Evolutionary conservation across 495 filamentous ascomycete genomes (phyloP), one percentile per base, ranked within the genome.

Genomic region (Sporormia fimetaria): DNA sequence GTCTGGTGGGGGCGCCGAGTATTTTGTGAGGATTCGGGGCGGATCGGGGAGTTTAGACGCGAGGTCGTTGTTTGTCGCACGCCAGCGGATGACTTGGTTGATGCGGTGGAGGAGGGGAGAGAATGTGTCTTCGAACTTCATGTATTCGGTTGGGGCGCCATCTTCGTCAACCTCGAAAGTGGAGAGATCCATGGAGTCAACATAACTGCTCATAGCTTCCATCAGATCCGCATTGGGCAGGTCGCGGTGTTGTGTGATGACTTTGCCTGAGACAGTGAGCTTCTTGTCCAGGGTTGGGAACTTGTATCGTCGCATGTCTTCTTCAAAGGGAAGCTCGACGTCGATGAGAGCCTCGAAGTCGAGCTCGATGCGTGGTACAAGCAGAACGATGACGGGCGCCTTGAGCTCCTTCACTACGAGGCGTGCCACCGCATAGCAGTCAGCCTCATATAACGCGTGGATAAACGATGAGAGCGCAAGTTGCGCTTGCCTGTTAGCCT

Each of bases 101-200:
- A 95, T 73, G 38, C 87, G 80, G 58, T 96, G 90, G 16, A 95
- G 65, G n/a, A 83, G 54, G n/a, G 90, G 87, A n/a, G 83, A 87
- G 64, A 76, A 96, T 1, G 77, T 75, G 34, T 95, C 83, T 20
- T 92, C 85, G 33, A 94, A 72, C 6, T 76, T 68, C 23, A 82
- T 73, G 27, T 83, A 86, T 46, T 94, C 82, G 8, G 67, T 59
- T 1, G 67, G 67, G 8, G 83, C 67, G n/a, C 80, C 85, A 45
- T 87, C 76, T 17, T 88, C 83, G 52, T 82, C 73, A 24, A 61
- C 65, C 16, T 62, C 69, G 37, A 70, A 72, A 0, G 49, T 63
- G 17, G 78, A 80, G 3, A 99, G 64, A 54, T 99, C 87, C 92
- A 99, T 96, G 27, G 71, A 75, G 53, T 95, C 84, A 2, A 99